These are phyloP conservation scores for Candida frijolesensis DNA, from an alignment of 1,139 yeast species.

Conservation along the genomic window DNA sequence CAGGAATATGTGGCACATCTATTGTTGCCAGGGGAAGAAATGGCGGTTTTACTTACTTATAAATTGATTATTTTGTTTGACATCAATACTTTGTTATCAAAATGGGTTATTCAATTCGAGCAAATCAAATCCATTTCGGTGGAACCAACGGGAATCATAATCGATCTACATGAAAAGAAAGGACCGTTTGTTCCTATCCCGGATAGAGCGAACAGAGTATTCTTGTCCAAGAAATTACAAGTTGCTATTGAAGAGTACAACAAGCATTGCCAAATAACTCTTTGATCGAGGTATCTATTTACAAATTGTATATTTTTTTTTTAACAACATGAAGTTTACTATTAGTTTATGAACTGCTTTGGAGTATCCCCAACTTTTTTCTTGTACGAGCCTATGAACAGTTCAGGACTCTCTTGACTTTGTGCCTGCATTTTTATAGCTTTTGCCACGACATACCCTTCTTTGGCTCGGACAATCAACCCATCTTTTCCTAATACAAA, in stretches of 20 bases:
- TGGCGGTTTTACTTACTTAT: constrained; percentile 76
- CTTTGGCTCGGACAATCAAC: constrained; percentile 44
- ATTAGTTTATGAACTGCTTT: constrained; percentile 13
- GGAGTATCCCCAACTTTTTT: constrained; percentile 16
- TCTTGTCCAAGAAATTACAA: constrained; percentile 72
- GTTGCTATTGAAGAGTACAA: constrained; percentile 82
- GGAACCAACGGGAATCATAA: constrained; percentile 77
- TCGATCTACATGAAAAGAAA: constrained; percentile 60
- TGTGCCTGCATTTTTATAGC: constrained; percentile 58
- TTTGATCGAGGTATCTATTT: constrained; percentile 15
- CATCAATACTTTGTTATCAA: constrained; percentile 58
- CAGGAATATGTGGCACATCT: constrained; percentile 87
- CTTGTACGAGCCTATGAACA: constrained; percentile 12
- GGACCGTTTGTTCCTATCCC: constrained; percentile 83
- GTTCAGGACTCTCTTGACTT: constrained; percentile 42
- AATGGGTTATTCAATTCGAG: constrained; percentile 68
- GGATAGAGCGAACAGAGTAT: constrained; percentile 63
- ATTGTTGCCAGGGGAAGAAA: constrained; percentile 76
- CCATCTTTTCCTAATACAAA: constrained; percentile 31
- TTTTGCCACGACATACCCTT: constrained; percentile 40
- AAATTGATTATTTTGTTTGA: constrained; percentile 69
- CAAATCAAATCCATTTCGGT: constrained; percentile 68
- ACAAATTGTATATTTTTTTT: constrained; percentile 14
- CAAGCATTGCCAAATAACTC: constrained; percentile 52
- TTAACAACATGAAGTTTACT: not conserved